These are phyloP conservation scores for Lepiota subincarnata DNA, from an alignment of 768 basidiomycete genomes.

Conservation along the genomic window DNA sequence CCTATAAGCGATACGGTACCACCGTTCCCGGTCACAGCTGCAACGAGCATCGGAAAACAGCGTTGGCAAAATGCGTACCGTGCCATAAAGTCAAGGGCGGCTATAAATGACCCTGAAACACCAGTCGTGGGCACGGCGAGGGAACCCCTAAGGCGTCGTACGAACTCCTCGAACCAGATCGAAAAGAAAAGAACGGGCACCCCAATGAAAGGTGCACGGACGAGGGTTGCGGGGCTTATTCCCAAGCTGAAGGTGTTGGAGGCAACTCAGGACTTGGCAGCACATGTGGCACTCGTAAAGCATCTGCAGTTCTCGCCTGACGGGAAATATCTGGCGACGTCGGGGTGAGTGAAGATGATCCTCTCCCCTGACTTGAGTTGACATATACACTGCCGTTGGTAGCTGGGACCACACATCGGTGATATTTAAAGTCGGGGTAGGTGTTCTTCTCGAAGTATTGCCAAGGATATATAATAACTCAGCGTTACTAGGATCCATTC, in stretches of 20 bases:
- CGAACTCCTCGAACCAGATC: constrained; percentile 9
- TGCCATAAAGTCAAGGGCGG: constrained; percentile 36
- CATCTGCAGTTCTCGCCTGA: constrained; percentile 77
- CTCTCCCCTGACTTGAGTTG: background rate
- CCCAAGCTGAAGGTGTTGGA: constrained; percentile 53
- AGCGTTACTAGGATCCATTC: constrained; percentile 46
- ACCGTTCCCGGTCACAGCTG: constrained; percentile 10
- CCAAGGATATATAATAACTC: constrained; percentile 4
- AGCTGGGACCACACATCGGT: constrained; percentile 73
- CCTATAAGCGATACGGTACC: background rate
- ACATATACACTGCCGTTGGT: background rate
- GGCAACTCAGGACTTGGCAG: constrained; percentile 55
- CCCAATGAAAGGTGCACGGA: constrained; percentile 18
- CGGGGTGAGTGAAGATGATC: constrained; percentile 38
- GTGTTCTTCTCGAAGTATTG: constrained; percentile 15
- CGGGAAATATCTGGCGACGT: constrained; percentile 70
- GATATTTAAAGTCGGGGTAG: constrained; percentile 62
- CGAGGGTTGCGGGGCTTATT: constrained; percentile 52
- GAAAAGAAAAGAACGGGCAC: background rate
- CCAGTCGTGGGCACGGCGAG: constrained; percentile 1
- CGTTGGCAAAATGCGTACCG: constrained; percentile 42
- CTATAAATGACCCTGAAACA: background rate
- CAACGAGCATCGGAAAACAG: constrained; percentile 30
- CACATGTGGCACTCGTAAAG: constrained; percentile 64
- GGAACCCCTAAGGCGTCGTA: constrained; percentile 10